A percentile compares a stretch with the other conserved stretches of the same genome.
These are phyloP conservation scores for Blastocystis sp. DNA, from an alignment of 352 stramenopile species.

Conservation along the genomic window DNA sequence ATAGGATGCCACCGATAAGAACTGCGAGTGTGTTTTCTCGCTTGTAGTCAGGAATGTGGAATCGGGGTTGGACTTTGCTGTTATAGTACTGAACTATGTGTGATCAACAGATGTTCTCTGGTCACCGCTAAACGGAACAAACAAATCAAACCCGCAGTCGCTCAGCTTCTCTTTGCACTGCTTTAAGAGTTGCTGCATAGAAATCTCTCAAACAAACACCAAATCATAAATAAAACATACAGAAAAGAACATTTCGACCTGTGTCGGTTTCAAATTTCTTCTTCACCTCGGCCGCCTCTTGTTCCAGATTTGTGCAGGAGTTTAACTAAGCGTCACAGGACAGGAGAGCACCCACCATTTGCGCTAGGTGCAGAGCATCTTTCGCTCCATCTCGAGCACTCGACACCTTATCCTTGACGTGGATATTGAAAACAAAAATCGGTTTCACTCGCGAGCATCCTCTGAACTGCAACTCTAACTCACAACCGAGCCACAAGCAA, in stretches of 20 bases:
- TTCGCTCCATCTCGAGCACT: neutral
- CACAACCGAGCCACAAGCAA: neutral
- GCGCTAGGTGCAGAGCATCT: neutral
- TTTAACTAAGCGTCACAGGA: neutral
- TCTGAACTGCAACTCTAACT: conserved; percentile 44
- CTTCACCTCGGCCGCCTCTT: neutral
- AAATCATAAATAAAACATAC: conserved; percentile 42
- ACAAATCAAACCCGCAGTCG: conserved; percentile 11
- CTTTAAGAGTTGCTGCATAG: neutral
- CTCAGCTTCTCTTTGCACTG: neutral
- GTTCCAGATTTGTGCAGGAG: neutral
- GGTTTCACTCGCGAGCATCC: neutral
- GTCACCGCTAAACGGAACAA: neutral
- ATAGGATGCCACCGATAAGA: neutral
- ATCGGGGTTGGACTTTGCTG: neutral
- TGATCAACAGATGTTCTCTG: neutral
- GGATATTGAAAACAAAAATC: conserved; percentile 45
- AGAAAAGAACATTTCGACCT: conserved; percentile 1
- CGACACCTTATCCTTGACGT: conserved; percentile 18
- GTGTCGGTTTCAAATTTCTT: conserved; percentile 38
- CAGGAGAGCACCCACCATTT: neutral
- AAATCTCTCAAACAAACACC: neutral
- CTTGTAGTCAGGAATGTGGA: neutral
- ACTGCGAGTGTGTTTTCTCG: conserved; percentile 8
- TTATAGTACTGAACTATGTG: conserved; percentile 13